Conservation (phyloP, 83 land plant genomes). For the Isoetes engelmannii region DNA sequence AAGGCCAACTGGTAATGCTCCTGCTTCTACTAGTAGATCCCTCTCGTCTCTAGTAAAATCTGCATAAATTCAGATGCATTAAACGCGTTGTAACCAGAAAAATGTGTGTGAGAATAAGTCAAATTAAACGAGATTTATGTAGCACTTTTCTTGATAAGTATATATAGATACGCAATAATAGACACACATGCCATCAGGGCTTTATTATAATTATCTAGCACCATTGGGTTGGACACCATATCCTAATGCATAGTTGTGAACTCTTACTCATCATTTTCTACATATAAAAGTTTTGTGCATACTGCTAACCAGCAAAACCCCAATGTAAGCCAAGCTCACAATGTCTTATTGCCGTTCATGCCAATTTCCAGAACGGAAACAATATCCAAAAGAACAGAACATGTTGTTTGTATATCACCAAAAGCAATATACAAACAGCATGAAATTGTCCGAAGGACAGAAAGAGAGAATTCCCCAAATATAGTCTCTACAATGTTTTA, state of each 20-base stretch:
- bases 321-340: too few relatives aligned
- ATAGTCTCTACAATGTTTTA: background rate
- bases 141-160: background rate
- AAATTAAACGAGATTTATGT: background rate
- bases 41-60: conserved; percentile 82
- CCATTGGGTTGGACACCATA: background rate
- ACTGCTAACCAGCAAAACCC: too few relatives aligned
- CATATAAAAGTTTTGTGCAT: too few relatives aligned
- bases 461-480: background rate
- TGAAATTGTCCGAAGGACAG: background rate
- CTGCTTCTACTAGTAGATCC: conserved; percentile 49
- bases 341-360: too few relatives aligned
- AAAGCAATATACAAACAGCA: background rate
- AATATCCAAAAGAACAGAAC: too few relatives aligned
- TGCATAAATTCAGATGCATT: conserved; percentile 17
- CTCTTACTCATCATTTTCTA: too few relatives aligned
- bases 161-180: background rate
- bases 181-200: background rate
- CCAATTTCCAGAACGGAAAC: too few relatives aligned
- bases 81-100: background rate
- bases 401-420: background rate
- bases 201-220: background rate
- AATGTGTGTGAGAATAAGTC: too few relatives aligned
- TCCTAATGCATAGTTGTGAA: background rate
- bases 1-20: conserved; percentile 76